Conservation (phyloP, 768 basidiomycete genomes). For the Pleurotus tuoliensis region DNA sequence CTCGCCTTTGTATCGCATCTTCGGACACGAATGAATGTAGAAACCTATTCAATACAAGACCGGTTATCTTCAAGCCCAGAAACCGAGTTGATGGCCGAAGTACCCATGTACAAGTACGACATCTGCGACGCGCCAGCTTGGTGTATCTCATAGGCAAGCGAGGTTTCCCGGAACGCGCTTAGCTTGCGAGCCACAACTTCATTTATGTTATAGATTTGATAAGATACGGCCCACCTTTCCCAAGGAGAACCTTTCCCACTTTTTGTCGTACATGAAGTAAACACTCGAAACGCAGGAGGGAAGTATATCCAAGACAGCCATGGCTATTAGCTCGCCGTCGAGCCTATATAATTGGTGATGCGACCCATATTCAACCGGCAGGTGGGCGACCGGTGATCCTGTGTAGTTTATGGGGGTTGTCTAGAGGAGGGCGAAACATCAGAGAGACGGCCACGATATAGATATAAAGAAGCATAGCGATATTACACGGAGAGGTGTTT, state of each 20-base stretch:
- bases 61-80: not conserved
- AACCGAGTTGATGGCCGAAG: conserved; percentile 11
- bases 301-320: conserved; percentile 88
- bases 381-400: conserved; percentile 41
- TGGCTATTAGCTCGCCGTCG: conserved; percentile 77
- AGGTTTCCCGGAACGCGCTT: conserved; percentile 79
- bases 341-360: conserved; percentile 88
- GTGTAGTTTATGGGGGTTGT: conserved; percentile 57
- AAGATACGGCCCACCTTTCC: conserved; percentile 46
- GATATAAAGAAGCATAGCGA: conserved; percentile 14
- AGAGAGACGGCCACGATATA: not conserved
- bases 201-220: not conserved
- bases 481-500: conserved; percentile 65
- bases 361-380: conserved; percentile 83
- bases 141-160: conserved; percentile 72
- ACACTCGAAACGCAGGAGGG: conserved; percentile 78
- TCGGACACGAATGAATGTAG: conserved; percentile 88
- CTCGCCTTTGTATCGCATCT: conserved; percentile 97
- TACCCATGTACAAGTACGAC: conserved; percentile 85
- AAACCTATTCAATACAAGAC: conserved; percentile 57
- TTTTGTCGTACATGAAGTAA: conserved; percentile 86
- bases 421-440: conserved; percentile 29
- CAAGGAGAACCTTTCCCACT: conserved; percentile 64
- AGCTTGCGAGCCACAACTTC: conserved; percentile 42
- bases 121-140: conserved; percentile 62